Evolutionary conservation across 805 yeast genomes (phyloP).

Genomic region (Hanseniaspora clermontiae): DNA sequence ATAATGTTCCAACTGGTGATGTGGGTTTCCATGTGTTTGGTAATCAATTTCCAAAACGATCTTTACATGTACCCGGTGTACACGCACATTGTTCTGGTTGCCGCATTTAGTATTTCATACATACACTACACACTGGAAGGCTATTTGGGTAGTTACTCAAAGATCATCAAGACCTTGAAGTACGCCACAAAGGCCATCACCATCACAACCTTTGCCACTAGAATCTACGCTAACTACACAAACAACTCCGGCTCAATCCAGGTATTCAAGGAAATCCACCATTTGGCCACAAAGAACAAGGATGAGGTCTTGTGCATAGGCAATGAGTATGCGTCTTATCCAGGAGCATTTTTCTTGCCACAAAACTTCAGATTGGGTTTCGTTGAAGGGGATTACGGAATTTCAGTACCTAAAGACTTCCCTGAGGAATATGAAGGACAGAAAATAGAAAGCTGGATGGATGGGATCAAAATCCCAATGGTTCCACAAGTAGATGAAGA

Average conservation of each 20-base stretch:
- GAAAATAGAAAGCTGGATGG: conserved; percentile 9
- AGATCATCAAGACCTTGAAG: conserved; percentile 13
- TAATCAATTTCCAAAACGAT: conserved; percentile 32
- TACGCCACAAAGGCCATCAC: neutral
- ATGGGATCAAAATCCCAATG: conserved; percentile 34
- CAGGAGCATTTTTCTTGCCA: conserved; percentile 73
- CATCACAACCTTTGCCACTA: conserved; percentile 30
- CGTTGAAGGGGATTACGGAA: conserved; percentile 67
- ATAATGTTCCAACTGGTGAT: conserved; percentile 26
- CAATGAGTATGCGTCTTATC: conserved; percentile 88
- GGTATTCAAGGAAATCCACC: conserved; percentile 34
- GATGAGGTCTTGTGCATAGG: conserved; percentile 64
- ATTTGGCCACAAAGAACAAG: neutral
- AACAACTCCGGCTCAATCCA: conserved; percentile 66
- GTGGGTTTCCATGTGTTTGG: conserved; percentile 44
- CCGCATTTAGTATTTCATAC: conserved; percentile 37
- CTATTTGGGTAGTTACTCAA: neutral
- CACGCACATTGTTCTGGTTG: conserved; percentile 51
- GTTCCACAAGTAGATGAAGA: conserved; percentile 62
- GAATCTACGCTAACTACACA: conserved; percentile 47
- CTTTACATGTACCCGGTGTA: conserved; percentile 80
- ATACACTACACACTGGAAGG: conserved; percentile 12
- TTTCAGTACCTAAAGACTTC: conserved; percentile 81
- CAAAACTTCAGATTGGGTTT: conserved; percentile 51
- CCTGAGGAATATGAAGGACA: conserved; percentile 30